Evolutionary conservation across 2,329 filamentous ascomycete genomes (phyloP).

Genomic region (Pseudogymnoascus sp.): DNA sequence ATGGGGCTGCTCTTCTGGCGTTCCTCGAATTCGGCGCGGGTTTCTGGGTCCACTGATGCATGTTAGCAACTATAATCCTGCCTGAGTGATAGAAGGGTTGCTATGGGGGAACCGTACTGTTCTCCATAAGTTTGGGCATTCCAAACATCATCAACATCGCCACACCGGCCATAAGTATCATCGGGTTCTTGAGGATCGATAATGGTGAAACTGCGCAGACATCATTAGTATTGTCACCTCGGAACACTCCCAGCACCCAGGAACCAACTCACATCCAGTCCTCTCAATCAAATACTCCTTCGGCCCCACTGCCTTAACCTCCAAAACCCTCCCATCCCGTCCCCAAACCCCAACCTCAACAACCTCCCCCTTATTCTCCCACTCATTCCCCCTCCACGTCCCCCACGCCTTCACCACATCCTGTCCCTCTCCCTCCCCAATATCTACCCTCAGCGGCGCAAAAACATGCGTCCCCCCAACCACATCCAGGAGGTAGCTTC

Average conservation of each 20-base stretch:
- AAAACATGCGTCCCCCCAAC: constrained; percentile 69
- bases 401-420: constrained; percentile 62
- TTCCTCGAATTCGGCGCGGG: constrained; percentile 84
- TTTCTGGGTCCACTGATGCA: constrained; percentile 83
- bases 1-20: constrained; percentile 71
- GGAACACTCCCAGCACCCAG: not conserved
- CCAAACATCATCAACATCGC: constrained; percentile 79
- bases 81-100: not conserved
- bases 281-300: constrained; percentile 75
- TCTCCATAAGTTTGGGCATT: constrained; percentile 92
- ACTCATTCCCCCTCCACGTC: constrained; percentile 82
- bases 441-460: constrained; percentile 71
- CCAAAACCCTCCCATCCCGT: constrained; percentile 19
- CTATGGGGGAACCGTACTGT: constrained; percentile 54
- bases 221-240: constrained; percentile 9
- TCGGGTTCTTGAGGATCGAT: constrained; percentile 81
- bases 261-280: constrained; percentile 56
- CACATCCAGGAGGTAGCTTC: constrained; percentile 76
- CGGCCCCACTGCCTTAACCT: constrained; percentile 41
- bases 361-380: constrained; percentile 72
- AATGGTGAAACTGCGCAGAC: constrained; percentile 61
- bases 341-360: constrained; percentile 35
- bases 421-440: constrained; percentile 32
- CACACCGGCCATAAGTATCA: constrained; percentile 87
- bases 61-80: not conserved